Evolutionary conservation across 176 grass and related monocot genomes (phyloP), one percentile per base, ranked within the genome.

Genomic region (Rhynchospora pubera): DNA sequence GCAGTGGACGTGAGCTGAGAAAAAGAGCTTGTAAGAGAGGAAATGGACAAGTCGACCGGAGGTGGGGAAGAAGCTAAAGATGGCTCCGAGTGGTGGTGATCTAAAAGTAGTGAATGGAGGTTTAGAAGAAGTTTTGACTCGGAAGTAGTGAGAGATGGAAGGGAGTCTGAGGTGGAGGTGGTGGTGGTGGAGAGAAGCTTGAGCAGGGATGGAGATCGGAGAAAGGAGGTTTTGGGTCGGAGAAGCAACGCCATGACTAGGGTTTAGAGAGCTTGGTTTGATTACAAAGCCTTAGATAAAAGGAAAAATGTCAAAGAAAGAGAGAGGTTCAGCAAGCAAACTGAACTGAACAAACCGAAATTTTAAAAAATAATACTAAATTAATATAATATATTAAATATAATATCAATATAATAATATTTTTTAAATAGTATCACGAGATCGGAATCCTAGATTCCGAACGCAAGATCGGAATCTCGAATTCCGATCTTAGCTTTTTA

Each of bases 161-260:
- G 19, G 11, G 78, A 53, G 5, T 59, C 4, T 1, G 82, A 46
- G 30, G 55, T 0, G 8, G 57, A 22, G 32, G 67, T 76, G 58
- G 61, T 62, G 9, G 57, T 89, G 18, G 63, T 80, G 60, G 89
- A 89, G 63, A 88, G 83, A 10, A 67, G 42, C 46, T 65, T 82
- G 45, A 83, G 67, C 12, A 62, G 79, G 68, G 79, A 7, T 24
- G 86, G 71, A 21, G 43, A 68, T 14, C 85, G 18, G 2, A 57
- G 16, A 77, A 84, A 39, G 62, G 67, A 57, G 79, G 3, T 64
- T 28, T 79, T 90, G 81, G 76, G 84, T 80, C 81, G 91, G 73
- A 84, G 92, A 80, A 98, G 58, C 61, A 89, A 68, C 84, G 89
- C 87, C 96, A 94, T 98, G 85, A 82, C 19, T 57, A 50, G 24